Evolutionary conservation across 805 yeast species (phyloP), one percentile per base, ranked within the genome.

Genomic region (Yarrowia yakushimensis): DNA sequence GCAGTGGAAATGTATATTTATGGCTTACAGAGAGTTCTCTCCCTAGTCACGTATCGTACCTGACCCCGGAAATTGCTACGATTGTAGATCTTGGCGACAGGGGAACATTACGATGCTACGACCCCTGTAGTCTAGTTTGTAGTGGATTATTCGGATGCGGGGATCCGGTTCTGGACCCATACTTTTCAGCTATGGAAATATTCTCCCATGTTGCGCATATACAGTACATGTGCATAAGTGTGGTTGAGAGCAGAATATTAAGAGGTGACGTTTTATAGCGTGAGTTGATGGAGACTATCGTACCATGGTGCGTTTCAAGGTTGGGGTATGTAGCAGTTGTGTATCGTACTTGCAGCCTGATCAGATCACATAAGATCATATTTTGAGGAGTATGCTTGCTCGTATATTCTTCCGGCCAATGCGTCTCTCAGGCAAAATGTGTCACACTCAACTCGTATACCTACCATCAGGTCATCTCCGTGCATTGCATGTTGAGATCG

Each of bases 361-460:
- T n/a, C n/a, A n/a, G n/a, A n/a, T n/a, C n/a, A n/a, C n/a, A n/a
- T n/a, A n/a, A 15, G 48, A 42, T 31, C 48, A 42, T 31, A n/a
- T 42, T n/a, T 37, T 11, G 42, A 42, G 31, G 13, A 41, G 28
- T 23, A 8, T 13, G 28, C n/a, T 23, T 27, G 28, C 45, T 41
- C 28, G 45, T 10, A 4, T 15, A 5, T 12, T 22, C 9, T 17
- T 23, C 28, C 17, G 45, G 42, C 12, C 17, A 13, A 9, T 25
- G 31, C 48, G 17, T 25, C 48, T 42, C 10, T 2, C n/a, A 42
- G 30, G 48, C n/a, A n/a, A 12, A 4, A 17, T 3, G 31, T 4
- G 25, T 42, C 48, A 42, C 48, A 42, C 25, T 42, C 48, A 42
- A 18, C 45, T 42, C 48, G 48, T 42, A 42, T 31, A 31, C 33